phyloP scores from a whole-genome alignment of 176 grass and related monocot species.

The Triticum timopheevii region DNA sequence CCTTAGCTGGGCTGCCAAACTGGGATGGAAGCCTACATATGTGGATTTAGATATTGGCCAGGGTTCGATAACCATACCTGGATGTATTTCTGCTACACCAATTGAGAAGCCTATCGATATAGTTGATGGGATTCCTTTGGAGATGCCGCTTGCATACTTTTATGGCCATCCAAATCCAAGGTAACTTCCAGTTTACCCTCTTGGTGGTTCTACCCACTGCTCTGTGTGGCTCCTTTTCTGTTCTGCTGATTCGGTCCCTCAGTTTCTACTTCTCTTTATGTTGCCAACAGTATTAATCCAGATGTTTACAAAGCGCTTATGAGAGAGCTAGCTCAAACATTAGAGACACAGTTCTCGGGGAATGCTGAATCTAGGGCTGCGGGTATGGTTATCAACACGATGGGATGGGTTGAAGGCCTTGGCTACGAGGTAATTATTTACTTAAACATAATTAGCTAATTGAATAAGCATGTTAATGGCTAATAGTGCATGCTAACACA shows the following conservation, averaged over 20 bases:
- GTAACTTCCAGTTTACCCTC: conserved; percentile 32
- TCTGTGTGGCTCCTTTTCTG: conserved; percentile 9
- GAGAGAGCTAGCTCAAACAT: conserved; percentile 84
- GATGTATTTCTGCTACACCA: conserved; percentile 82
- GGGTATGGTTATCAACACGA: conserved; percentile 91
- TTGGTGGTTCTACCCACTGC: background rate
- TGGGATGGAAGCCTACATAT: conserved; percentile 83
- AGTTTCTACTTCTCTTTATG: conserved; percentile 26
- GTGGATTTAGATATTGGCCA: conserved; percentile 96
- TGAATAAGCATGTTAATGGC: background rate
- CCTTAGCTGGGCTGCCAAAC: conserved; percentile 87
- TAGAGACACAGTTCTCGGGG: conserved; percentile 85
- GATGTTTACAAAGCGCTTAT: conserved; percentile 95
- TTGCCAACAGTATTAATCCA: conserved; percentile 62
- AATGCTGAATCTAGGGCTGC: conserved; percentile 96
- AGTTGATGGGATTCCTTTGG: conserved; percentile 91
- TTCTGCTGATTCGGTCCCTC: background rate
- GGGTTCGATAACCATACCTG: conserved; percentile 90
- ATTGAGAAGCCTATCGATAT: conserved; percentile 96
- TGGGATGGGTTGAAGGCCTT: conserved; percentile 99
- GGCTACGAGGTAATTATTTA: conserved; percentile 71
- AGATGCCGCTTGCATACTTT: conserved; percentile 91
- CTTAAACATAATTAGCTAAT: background rate
- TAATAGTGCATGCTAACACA: background rate
- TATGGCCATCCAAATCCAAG: conserved; percentile 82